Evolutionary conservation across 1,139 yeast genomes (phyloP).

Genomic region (Pichia sp.): DNA sequence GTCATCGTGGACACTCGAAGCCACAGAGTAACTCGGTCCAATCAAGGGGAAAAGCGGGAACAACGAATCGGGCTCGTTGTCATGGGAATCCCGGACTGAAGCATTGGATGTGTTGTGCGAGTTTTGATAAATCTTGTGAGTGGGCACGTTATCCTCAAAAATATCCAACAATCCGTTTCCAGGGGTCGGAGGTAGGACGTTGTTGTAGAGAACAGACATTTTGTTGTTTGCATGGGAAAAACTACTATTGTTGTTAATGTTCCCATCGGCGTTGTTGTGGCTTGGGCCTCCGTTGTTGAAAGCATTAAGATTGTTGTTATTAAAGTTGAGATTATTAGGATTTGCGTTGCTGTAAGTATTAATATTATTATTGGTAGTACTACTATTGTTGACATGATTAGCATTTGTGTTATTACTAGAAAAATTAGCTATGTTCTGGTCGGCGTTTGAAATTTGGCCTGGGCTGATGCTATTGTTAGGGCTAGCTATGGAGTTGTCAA

Average conservation of each 20-base stretch:
- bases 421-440: constrained; percentile 1
- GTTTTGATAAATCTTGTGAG: constrained; percentile 6
- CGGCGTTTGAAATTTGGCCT: constrained; percentile 6
- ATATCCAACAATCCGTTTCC: constrained; percentile 42
- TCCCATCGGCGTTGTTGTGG: background rate
- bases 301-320: background rate
- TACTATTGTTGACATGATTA: background rate
- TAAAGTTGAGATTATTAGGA: constrained; percentile 2
- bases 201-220: constrained; percentile 20
- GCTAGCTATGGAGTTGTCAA: constrained; percentile 5
- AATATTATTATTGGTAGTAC: background rate
- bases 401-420: background rate
- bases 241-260: background rate
- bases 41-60: constrained; percentile 53
- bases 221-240: background rate
- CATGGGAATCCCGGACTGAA: constrained; percentile 3
- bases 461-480: constrained; percentile 16
- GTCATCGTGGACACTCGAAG: background rate
- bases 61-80: constrained; percentile 33
- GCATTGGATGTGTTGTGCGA: constrained; percentile 1
- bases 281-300: background rate
- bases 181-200: constrained; percentile 33
- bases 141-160: constrained; percentile 26
- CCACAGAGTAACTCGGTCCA: constrained; percentile 37
- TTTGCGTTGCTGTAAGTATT: background rate